These are phyloP conservation scores for Akanthomyces muscarius DNA, from an alignment of 2,329 filamentous ascomycete species.

Conservation along the genomic window DNA sequence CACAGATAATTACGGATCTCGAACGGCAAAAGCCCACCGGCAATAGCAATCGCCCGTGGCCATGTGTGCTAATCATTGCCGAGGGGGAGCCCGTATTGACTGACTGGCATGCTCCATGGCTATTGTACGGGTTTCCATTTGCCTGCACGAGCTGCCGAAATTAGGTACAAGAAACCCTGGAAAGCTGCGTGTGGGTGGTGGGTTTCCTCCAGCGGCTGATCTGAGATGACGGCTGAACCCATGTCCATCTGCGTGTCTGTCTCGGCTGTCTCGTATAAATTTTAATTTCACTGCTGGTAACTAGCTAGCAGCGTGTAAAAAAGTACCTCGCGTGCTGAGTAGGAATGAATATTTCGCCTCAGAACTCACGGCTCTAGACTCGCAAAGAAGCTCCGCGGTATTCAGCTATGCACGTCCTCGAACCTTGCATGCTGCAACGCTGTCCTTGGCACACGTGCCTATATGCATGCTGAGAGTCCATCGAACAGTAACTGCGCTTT, in stretches of 20 bases:
- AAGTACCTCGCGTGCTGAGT: too few species aligned
- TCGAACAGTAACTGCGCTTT: neutral
- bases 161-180: neutral
- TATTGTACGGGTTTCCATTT: too few species aligned
- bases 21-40: neutral
- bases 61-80: neutral
- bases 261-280: neutral
- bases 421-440: neutral
- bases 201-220: slow-evolving; percentile 3
- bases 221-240: neutral
- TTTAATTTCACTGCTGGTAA: too few species aligned
- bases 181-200: neutral
- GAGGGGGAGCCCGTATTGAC: too few species aligned
- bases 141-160: neutral
- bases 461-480: neutral
- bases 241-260: neutral
- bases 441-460: neutral
- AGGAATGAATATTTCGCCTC: too few species aligned
- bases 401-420: neutral
- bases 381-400: too few species aligned
- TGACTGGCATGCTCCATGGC: too few species aligned
- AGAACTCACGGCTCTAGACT: too few species aligned
- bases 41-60: neutral
- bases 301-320: too few species aligned
- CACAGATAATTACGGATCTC: neutral